Evolutionary conservation across 2,329 filamentous ascomycete genomes (phyloP).

Genomic region (Colletotrichum melonis): DNA sequence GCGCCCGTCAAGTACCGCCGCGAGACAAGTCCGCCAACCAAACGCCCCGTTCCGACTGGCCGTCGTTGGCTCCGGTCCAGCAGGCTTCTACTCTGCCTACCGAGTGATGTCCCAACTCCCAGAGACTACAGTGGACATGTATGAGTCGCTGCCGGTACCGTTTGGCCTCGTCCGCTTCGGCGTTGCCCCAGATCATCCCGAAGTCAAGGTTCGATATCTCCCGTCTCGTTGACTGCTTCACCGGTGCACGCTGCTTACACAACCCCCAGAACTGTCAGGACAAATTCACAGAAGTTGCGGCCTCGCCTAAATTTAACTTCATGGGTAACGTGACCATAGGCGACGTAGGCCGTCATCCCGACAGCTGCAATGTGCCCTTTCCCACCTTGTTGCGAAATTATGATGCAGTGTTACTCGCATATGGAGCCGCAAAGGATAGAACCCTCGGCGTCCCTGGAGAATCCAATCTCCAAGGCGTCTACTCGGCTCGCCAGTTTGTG

Average conservation of each 20-base stretch:
- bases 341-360: slow-evolving; percentile 52
- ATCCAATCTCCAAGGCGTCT: slow-evolving; percentile 75
- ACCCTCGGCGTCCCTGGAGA: slow-evolving; percentile 85
- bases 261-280: slow-evolving; percentile 85
- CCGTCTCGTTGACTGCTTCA: not conserved
- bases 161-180: slow-evolving; percentile 94
- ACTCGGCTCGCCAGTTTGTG: slow-evolving; percentile 92
- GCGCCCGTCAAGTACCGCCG: slow-evolving; percentile 1
- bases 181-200: slow-evolving; percentile 97
- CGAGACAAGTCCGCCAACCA: slow-evolving; percentile 30
- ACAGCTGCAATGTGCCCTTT: slow-evolving; percentile 70
- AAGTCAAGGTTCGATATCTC: slow-evolving; percentile 83
- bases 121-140: slow-evolving; percentile 89
- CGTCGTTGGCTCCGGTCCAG: slow-evolving; percentile 91
- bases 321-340: slow-evolving; percentile 90
- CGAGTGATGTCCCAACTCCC: slow-evolving; percentile 82
- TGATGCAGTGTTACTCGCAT: slow-evolving; percentile 91
- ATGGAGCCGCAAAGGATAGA: slow-evolving; percentile 88
- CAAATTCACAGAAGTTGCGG: slow-evolving; percentile 89
- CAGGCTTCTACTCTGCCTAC: slow-evolving; percentile 94
- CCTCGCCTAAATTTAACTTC: slow-evolving; percentile 86
- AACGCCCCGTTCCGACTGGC: slow-evolving; percentile 77
- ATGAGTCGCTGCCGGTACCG: slow-evolving; percentile 91
- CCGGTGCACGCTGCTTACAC: not conserved
- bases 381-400: slow-evolving; percentile 81